Percentiles rank a stretch among this genome's conserved stretches.
These are phyloP conservation scores for Agastache rugosa DNA, from an alignment of 257 asterid genomes.

Conservation along the genomic window DNA sequence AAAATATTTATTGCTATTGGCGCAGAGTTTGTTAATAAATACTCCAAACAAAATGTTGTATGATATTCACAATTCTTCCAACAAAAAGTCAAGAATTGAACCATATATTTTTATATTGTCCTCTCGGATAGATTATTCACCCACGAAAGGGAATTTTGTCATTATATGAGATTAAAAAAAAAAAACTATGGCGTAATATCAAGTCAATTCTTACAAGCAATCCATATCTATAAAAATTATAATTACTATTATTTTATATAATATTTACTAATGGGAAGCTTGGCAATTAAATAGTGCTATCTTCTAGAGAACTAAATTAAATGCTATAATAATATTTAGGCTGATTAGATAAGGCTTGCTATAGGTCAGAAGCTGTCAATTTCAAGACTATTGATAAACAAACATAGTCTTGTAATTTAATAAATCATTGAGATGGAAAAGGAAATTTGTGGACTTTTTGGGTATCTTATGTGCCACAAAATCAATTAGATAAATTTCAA, in stretches of 20 bases:
- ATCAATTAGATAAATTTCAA: background rate
- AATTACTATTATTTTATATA: background rate
- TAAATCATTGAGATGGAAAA: conserved; percentile 34
- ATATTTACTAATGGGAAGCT: background rate
- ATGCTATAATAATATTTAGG: conserved; percentile 5
- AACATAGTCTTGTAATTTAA: conserved; percentile 27
- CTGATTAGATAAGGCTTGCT: conserved; percentile 38
- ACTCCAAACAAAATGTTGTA: background rate
- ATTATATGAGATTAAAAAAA: background rate
- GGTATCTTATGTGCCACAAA: conserved; percentile 23
- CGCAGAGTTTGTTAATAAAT: background rate
- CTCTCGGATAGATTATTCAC: background rate
- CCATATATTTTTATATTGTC: background rate
- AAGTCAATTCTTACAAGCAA: conserved; percentile 22
- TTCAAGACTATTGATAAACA: conserved; percentile 12
- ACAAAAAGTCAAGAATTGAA: background rate
- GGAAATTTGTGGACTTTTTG: conserved; percentile 38
- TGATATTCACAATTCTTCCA: background rate
- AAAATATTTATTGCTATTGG: background rate
- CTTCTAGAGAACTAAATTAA: conserved; percentile 17
- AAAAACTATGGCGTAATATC: conserved; percentile 11
- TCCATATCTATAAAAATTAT: background rate
- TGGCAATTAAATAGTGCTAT: background rate
- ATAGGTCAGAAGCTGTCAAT: conserved; percentile 36
- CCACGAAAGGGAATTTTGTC: conserved; percentile 31